Conservation (phyloP, 805 yeast species). For the Cyberlindnera euphorbiae region DNA sequence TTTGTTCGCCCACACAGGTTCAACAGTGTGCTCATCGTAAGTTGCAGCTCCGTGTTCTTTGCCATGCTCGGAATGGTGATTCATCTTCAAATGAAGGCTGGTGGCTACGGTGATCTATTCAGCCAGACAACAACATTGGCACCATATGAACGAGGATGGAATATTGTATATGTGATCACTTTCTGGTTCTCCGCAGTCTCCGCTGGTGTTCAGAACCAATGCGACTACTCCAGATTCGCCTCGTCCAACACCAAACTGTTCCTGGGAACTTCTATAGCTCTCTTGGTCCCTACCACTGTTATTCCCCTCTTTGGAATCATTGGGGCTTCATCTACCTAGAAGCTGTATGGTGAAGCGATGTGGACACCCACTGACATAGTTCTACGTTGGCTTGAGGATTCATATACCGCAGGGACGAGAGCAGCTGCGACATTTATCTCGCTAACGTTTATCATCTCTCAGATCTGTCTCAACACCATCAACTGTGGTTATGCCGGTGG, state of each 20-base stretch:
- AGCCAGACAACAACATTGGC: neutral
- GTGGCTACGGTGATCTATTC: conserved; percentile 3
- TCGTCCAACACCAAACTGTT: conserved; percentile 19
- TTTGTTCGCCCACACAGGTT: conserved; percentile 39
- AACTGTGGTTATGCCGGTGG: conserved; percentile 28
- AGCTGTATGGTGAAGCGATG: conserved; percentile 29
- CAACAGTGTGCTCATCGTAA: conserved; percentile 29
- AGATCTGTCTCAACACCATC: conserved; percentile 29
- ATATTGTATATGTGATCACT: conserved; percentile 33
- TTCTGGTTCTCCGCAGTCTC: conserved; percentile 37
- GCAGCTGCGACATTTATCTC: conserved; percentile 38
- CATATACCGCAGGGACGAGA: conserved; percentile 30
- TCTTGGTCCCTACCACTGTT: conserved; percentile 31
- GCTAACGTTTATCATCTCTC: conserved; percentile 29
- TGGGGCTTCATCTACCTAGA: conserved; percentile 30
- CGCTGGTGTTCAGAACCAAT: conserved; percentile 35
- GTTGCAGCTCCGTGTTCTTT: conserved; percentile 32
- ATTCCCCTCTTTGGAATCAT: conserved; percentile 35
- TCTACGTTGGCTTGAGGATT: conserved; percentile 32
- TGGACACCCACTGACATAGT: conserved; percentile 36
- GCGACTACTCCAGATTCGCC: conserved; percentile 37
- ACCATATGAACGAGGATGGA: conserved; percentile 27
- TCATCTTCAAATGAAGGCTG: conserved; percentile 19
- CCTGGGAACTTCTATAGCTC: conserved; percentile 25
- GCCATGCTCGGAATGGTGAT: conserved; percentile 37